These are phyloP conservation scores for Aspergillus tanneri DNA, from an alignment of 2,329 filamentous ascomycete genomes.

Conservation along the genomic window DNA sequence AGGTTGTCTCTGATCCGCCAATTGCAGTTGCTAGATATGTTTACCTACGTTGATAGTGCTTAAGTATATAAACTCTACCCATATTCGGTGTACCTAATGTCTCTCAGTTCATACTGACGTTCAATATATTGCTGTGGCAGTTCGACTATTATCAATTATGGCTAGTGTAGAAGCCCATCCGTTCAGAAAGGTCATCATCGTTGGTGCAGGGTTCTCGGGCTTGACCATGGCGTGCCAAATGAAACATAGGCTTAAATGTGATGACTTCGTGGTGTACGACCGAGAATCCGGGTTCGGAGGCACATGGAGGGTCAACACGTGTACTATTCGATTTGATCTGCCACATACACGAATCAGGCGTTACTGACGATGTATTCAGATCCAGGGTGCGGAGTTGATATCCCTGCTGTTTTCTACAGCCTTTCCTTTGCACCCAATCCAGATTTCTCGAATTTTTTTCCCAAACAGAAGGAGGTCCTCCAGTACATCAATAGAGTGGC, in stretches of 20 bases:
- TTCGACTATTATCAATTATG: not conserved
- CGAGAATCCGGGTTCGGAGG: constrained; percentile 5
- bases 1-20: not conserved
- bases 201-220: constrained; percentile 17
- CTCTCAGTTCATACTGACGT: not conserved
- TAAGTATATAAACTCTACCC: not conserved
- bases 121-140: not conserved
- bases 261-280: constrained; percentile 16
- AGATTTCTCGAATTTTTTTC: constrained; percentile 8
- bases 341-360: not conserved
- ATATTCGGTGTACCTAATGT: not conserved
- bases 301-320: constrained; percentile 15
- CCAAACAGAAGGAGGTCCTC: constrained; percentile 11
- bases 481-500: constrained; percentile 11
- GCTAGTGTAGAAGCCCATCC: not conserved
- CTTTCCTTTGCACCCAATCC: constrained; percentile 16
- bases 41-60: not conserved
- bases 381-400: constrained; percentile 18
- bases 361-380: not conserved
- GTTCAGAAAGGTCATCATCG: constrained; percentile 7
- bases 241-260: constrained; percentile 5
- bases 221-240: constrained; percentile 15
- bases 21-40: not conserved
- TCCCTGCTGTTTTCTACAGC: constrained; percentile 15
- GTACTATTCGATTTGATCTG: no score